phyloP scores from a whole-genome alignment of 2,329 filamentous ascomycete genomes.

The Aspergillus fructus region DNA sequence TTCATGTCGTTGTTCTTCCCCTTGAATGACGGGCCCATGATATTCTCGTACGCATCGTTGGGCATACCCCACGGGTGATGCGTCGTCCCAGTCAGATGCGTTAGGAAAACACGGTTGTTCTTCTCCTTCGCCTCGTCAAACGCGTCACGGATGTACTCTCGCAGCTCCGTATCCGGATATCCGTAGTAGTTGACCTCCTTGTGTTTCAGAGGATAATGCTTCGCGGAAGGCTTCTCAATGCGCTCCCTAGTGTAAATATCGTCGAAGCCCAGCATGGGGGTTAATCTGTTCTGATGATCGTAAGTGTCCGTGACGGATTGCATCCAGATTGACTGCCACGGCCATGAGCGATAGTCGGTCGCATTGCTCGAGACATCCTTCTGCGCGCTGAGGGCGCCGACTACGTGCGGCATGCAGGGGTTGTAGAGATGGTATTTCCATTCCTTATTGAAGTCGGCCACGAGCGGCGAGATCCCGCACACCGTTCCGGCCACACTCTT shows the following conservation, averaged over 20 bases:
- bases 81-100: constrained; percentile 34
- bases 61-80: constrained; percentile 35
- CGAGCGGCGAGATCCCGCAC: constrained; percentile 45
- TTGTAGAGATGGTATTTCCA: constrained; percentile 45
- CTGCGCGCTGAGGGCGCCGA: constrained; percentile 26
- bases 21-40: constrained; percentile 20
- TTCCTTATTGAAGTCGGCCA: constrained; percentile 46
- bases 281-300: constrained; percentile 30
- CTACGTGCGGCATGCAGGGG: constrained; percentile 44
- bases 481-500: constrained; percentile 46
- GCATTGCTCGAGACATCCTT: constrained; percentile 19
- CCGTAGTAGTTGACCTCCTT: constrained; percentile 35
- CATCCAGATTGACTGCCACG: constrained; percentile 35
- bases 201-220: constrained; percentile 26
- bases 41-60: constrained; percentile 24
- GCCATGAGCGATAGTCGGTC: constrained; percentile 31
- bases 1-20: constrained; percentile 13
- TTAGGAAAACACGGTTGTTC: constrained; percentile 33
- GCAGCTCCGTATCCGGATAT: constrained; percentile 31
- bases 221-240: constrained; percentile 23
- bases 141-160: constrained; percentile 34
- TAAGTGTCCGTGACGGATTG: constrained; percentile 33
- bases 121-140: constrained; percentile 32
- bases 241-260: constrained; percentile 29
- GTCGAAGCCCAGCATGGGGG: constrained; percentile 27